Base-by-base conservation (phyloP, 2,329 filamentous ascomycete genomes). In the Trichoderma polysporum region DNA sequence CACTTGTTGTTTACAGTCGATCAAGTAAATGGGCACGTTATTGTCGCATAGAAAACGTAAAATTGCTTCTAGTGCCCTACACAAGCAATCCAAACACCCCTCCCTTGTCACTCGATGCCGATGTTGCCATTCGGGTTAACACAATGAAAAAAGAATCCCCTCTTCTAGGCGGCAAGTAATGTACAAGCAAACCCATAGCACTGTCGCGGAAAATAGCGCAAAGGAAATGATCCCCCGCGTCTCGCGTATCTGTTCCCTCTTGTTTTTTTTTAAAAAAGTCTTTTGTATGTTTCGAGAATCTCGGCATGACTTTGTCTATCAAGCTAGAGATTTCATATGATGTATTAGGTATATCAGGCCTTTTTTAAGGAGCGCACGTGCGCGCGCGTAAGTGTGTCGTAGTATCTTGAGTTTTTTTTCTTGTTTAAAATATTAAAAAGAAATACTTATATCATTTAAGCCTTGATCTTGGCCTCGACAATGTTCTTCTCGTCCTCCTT, bases 401-500 rank as follows among this genome's bases (percentile, higher is more conserved):
- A 15, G n/a, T 25, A 39, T 33, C 17, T 39, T 33, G 22, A 10
- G n/a, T 52, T 33, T 3, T 47, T 47, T 31, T 22, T 37, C 5
- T 50, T 31, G 15, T 22, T 52, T n/a, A n/a, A n/a, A n/a, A n/a
- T n/a, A n/a, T 35, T 15, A 8, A 1, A 10, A 53, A 52, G 15
- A 15, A 53, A 39, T 13, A 22, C 49, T 27, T 13, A 10, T 17
- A 10, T 12, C 9, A 37, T 54, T 66, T 71, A 76, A 63, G 72
- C 71, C 70, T 76, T 75, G 67, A 70, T 68, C 54, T 72, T 77
- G 68, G 81, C 77, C 76, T 83, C 80, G 62, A 79, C 76, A 31
- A 81, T 80, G 68, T 79, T 78, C 41, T 76, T 73, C n/a, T 74
- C 72, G 27, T 70, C 76, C 31, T 74, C 69, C 82, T 92, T 89